Base-by-base conservation (phyloP, 805 yeast species). In the Starmerella floricola region DNA sequence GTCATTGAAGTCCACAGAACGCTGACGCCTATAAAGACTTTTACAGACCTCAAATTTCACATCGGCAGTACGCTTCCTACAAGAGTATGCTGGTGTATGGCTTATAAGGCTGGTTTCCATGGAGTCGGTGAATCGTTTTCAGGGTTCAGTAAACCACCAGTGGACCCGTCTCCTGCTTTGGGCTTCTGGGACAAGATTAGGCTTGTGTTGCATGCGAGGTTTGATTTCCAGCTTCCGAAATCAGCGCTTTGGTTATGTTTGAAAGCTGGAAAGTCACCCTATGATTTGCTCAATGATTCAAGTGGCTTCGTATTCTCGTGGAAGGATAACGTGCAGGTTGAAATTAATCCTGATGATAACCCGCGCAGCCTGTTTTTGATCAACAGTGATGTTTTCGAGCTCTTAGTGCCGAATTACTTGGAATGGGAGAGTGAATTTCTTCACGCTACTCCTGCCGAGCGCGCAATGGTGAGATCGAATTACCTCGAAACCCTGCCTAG, bases 131-230 rank as follows among this genome's bases (percentile, higher is more conserved):
- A 76, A 42, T 79, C 74, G 42, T 71, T 87, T 46, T 94, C 86
- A 53, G 76, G 79, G 34, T 83, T 87, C 56, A 76, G 93, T 1
- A 87, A 88, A 58, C 94, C 95, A 0, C 94, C 93, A 0, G 62
- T 81, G 13, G 97, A 87, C 58, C 87, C 87, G 0, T 83, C 95
- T 2, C 71, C 74, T 3, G 80, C 79, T 51, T 62, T 85, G 12
- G 97, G 97, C 0, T 78, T 86, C 51, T 87, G 97, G 97, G 97
- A 87, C 60, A 88, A 86, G 57, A 61, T 85, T 21, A 64, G 95
- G 38, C 68, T 77, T 23, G 67, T 79, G 13, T 63, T 85, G 52
- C 96, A 87, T 62, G 94, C 94, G 0, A 70, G 73, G 16, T 61
- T 78, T 40, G 60, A 59, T 2, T 66, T 85, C 42, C 55, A 62